Evolutionary conservation across 2,329 filamentous ascomycete genomes (phyloP), one percentile per base, ranked within the genome.

Genomic region (Calonectria crousiana): DNA sequence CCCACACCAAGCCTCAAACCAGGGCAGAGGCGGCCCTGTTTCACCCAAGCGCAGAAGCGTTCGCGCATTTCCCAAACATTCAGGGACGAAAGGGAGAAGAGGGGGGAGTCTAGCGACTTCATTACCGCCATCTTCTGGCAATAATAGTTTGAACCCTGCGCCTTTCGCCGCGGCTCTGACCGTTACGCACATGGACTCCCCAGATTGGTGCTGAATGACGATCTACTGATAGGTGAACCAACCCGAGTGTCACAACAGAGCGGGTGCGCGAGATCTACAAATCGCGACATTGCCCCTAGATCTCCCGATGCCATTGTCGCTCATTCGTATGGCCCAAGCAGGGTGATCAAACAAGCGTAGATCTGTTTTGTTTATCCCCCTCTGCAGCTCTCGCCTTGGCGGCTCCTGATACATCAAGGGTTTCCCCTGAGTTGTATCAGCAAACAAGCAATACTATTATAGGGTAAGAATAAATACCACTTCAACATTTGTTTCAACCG

Each of bases 21-120:
- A 62, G 58, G 72, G 67, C 72, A 73, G 72, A 74, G 74, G 60
- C 32, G 41, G 70, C 49, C 72, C 71, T 60, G 79, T 80, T 80
- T 77, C 79, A 80, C 74, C 38, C 38, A 80, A 78, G 74, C 77
- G 77, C 76, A 77, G 76, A 81, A 79, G 73, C 74, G 77, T 78
- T 38, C 47, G 49, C 28, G 34, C 72, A 58, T 49, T 32, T 30
- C 20, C 30, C 51, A 44, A 53, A 44, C 34, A 32, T 10, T 18
- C 20, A 14, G 30, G 28, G 36, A 34, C 30, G 26, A 52, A 49
- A 66, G 26, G 14, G 30, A 36, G n/a, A 32, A 47, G 6, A 44
- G 41, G 26, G 47, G 36, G n/a, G 18, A 49, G 44, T 20, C 18
- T 11, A 32, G 20, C 23, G 34, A 23, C 56, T n/a, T 34, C 56